A percentile compares a stretch with the other conserved stretches of the same genome.
Conservation (phyloP, 2,329 filamentous ascomycete genomes). For the Curvularia sp. region DNA sequence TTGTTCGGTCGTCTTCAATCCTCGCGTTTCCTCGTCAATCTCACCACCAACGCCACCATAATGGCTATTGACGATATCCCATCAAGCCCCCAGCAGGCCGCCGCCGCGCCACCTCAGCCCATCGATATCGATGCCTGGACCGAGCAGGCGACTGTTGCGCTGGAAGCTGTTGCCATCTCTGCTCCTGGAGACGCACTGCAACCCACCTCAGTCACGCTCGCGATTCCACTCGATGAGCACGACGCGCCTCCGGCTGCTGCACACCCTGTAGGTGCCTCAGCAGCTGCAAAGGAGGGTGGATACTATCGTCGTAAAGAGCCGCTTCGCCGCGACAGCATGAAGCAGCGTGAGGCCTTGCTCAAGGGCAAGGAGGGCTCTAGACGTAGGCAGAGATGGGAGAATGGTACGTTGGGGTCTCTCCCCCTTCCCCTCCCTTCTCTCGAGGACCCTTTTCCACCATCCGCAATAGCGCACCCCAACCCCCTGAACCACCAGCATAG, state of each 20-base stretch:
- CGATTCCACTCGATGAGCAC: constrained; percentile 76
- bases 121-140: constrained; percentile 59
- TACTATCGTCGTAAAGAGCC: constrained; percentile 62
- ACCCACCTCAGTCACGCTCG: constrained; percentile 68
- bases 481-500: not conserved
- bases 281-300: constrained; percentile 53
- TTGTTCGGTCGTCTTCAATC: not conserved
- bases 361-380: constrained; percentile 92
- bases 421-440: constrained; percentile 9
- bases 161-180: constrained; percentile 52
- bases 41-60: constrained; percentile 25
- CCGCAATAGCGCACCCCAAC: not conserved
- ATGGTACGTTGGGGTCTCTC: constrained; percentile 63
- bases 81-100: constrained; percentile 27
- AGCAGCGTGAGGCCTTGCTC: constrained; percentile 74
- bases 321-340: constrained; percentile 66
- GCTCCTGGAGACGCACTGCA: constrained; percentile 41
- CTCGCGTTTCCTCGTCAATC: not conserved
- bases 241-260: constrained; percentile 34
- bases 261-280: constrained; percentile 39
- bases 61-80: constrained; percentile 46
- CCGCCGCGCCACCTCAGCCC: constrained; percentile 30
- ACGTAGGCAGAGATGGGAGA: constrained; percentile 90
- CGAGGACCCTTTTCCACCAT: constrained; percentile 18
- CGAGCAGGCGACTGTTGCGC: constrained; percentile 53